These are phyloP conservation scores for Calycina marina DNA, from an alignment of 2,329 filamentous ascomycete species.

Conservation along the genomic window DNA sequence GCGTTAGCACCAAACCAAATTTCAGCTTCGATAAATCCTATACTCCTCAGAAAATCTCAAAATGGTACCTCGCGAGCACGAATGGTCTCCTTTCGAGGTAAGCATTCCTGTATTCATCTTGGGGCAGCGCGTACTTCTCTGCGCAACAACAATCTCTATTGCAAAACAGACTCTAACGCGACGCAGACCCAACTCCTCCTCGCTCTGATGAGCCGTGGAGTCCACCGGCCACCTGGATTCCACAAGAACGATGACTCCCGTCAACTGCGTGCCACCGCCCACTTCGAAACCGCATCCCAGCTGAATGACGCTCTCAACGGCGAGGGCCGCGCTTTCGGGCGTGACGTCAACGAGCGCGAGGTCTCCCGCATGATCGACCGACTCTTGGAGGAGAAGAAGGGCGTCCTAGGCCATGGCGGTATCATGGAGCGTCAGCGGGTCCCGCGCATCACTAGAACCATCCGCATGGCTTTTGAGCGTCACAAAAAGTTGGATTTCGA, in stretches of 20 bases:
- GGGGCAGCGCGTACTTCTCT: too few species aligned
- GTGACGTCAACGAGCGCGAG: slow-evolving; percentile 15
- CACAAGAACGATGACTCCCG: slow-evolving; percentile 8
- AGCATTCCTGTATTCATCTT: not conserved
- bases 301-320: slow-evolving; percentile 21
- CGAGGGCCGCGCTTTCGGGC: slow-evolving; percentile 5
- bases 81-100: slow-evolving; percentile 3
- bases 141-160: too few species aligned
- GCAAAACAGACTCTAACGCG: too few species aligned
- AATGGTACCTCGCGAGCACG: too few species aligned
- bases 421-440: slow-evolving; percentile 15
- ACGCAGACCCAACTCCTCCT: too few species aligned
- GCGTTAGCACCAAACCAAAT: too few species aligned
- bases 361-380: slow-evolving; percentile 18
- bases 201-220: slow-evolving; percentile 15
- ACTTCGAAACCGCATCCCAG: slow-evolving; percentile 17
- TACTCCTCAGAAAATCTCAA: too few species aligned
- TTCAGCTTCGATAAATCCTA: too few species aligned
- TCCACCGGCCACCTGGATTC: slow-evolving; percentile 12
- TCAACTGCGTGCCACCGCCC: slow-evolving; percentile 4
- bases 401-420: slow-evolving; percentile 11
- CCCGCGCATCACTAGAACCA: slow-evolving; percentile 16
- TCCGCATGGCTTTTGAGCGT: slow-evolving; percentile 17
- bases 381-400: slow-evolving; percentile 13
- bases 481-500: slow-evolving; percentile 12